phyloP scores from a whole-genome alignment of 768 basidiomycete genomes.

The Collybiopsis confluens region DNA sequence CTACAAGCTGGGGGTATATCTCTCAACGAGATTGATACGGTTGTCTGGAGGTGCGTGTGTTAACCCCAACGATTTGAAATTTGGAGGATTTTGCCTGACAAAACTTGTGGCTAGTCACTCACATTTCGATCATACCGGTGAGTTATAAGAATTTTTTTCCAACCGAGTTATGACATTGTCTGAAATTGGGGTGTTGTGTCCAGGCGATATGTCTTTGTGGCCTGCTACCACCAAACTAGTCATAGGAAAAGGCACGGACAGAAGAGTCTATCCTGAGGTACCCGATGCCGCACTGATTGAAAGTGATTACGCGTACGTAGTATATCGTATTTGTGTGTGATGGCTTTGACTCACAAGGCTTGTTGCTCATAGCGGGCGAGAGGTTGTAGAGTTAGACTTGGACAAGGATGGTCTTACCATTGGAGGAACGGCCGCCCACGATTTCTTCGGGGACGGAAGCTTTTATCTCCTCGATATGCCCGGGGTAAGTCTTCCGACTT shows the following conservation, averaged over 20 bases:
- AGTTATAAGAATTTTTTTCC: no score
- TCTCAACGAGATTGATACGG: background rate
- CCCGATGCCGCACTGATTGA: conserved; percentile 7
- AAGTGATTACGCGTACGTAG: conserved; percentile 10
- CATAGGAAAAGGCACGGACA: conserved; percentile 3
- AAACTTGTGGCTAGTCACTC: no score
- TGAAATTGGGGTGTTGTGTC: no score
- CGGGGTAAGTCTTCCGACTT: conserved; percentile 4
- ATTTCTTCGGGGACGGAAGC: conserved; percentile 15
- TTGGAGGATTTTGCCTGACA: no score
- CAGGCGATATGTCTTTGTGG: conserved; percentile 13
- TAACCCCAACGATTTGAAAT: no score
- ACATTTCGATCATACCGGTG: no score
- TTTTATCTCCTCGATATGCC: conserved; percentile 14
- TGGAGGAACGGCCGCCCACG: conserved; percentile 10
- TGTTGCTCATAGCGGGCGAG: conserved; percentile 6
- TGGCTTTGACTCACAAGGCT: background rate
- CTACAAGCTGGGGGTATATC: background rate
- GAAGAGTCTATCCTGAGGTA: conserved; percentile 4
- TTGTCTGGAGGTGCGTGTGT: background rate
- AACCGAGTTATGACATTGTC: no score
- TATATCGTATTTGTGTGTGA: background rate
- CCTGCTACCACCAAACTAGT: conserved; percentile 9
- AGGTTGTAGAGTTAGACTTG: conserved; percentile 7
- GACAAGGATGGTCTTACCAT: background rate